Evolutionary conservation across 768 basidiomycete species (phyloP).

Genomic region (Auricularia cornea): DNA sequence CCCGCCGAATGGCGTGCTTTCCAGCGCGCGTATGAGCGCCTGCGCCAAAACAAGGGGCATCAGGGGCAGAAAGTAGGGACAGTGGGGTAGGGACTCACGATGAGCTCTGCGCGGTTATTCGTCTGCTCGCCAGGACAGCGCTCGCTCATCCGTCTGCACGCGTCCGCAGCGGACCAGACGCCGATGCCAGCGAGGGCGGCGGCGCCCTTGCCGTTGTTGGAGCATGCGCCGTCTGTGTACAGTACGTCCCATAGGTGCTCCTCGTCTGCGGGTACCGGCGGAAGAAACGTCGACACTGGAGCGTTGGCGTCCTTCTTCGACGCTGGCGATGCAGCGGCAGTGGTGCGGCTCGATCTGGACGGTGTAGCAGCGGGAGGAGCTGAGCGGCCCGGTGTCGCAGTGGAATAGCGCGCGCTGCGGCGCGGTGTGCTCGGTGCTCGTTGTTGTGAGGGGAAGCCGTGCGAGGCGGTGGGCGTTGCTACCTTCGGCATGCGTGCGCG

Average conservation of each 20-base stretch:
- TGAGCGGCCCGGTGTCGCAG: too few species aligned
- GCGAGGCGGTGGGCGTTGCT: too few species aligned
- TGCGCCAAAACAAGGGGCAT: conserved; percentile 20
- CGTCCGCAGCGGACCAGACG: conserved; percentile 63
- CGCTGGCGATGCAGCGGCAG: too few species aligned
- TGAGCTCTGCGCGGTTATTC: conserved; percentile 82
- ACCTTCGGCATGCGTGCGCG: too few species aligned
- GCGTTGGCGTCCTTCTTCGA: too few species aligned
- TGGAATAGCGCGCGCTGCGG: too few species aligned
- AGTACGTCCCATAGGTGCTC: conserved; percentile 41
- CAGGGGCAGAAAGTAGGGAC: neutral
- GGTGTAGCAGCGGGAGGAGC: too few species aligned
- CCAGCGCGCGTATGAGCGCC: conserved; percentile 80
- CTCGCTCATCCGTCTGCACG: neutral
- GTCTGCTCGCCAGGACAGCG: conserved; percentile 77
- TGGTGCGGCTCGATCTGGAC: too few species aligned
- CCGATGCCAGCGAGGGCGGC: conserved; percentile 69
- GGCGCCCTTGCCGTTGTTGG: conserved; percentile 63
- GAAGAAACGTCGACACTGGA: too few species aligned
- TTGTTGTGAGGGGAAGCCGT: too few species aligned
- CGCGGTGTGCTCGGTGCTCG: too few species aligned
- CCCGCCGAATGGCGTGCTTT: conserved; percentile 51
- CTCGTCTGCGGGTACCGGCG: conserved; percentile 12
- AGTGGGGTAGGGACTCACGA: conserved; percentile 39
- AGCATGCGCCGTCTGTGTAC: conserved; percentile 87